phyloP scores from a whole-genome alignment of 371 early-diverging fungal genomes.

The Blakeslea trispora region DNA sequence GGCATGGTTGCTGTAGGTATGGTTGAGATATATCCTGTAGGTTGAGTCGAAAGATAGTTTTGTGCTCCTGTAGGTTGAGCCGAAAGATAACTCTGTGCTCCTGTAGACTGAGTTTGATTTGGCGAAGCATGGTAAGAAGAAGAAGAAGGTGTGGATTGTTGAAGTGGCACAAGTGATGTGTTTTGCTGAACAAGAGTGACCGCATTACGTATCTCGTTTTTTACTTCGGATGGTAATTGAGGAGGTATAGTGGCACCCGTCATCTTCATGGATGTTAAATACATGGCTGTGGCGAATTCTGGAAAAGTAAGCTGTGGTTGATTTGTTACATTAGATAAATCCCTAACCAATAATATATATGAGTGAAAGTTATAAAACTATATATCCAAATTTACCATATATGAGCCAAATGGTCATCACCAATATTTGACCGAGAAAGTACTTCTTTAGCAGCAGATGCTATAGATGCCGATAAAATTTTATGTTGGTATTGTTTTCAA shows the following conservation, averaged over 20 bases:
- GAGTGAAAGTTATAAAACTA: no score
- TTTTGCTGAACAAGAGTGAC: conserved; percentile 7
- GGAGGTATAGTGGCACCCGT: conserved; percentile 47
- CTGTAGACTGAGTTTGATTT: conserved; percentile 6
- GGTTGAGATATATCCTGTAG: conserved; percentile 23
- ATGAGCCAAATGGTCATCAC: conserved; percentile 46
- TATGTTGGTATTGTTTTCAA: neutral
- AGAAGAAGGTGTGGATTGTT: neutral
- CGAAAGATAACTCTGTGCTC: neutral
- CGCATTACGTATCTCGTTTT: conserved; percentile 40
- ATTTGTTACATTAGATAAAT: conserved; percentile 49
- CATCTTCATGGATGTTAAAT: conserved; percentile 55
- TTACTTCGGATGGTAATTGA: conserved; percentile 38
- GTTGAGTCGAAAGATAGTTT: conserved; percentile 17
- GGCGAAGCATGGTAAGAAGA: neutral
- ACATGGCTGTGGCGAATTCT: conserved; percentile 65
- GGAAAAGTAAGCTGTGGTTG: conserved; percentile 55
- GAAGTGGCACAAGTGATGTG: conserved; percentile 5
- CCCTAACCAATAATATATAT: conserved; percentile 26
- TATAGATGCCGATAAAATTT: conserved; percentile 7
- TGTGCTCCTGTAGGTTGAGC: conserved; percentile 6
- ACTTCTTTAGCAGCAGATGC: conserved; percentile 46
- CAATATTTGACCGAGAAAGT: conserved; percentile 46
- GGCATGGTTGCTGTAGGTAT: conserved; percentile 47
- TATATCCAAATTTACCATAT: conserved; percentile 42